Percentiles rank a stretch among this genome's conserved stretches.
phyloP scores from a whole-genome alignment of 176 grass and related monocot genomes.

The Saccharum officinarum region DNA sequence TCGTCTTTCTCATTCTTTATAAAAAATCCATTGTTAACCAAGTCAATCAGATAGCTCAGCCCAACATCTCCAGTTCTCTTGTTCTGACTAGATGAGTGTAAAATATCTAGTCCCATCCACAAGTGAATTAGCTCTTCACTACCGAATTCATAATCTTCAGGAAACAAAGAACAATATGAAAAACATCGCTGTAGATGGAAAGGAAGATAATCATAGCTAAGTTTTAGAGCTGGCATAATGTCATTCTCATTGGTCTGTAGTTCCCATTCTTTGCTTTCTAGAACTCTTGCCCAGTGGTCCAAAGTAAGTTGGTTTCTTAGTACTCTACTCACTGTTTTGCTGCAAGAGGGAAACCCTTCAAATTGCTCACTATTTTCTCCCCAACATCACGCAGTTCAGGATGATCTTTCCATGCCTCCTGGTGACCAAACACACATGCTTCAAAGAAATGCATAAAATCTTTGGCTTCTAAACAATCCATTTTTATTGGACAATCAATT shows the following conservation, averaged over 20 bases:
- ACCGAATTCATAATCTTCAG: neutral
- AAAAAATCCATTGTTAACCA: neutral
- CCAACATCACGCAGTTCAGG: neutral
- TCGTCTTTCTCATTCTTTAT: neutral
- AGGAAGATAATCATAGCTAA: constrained; percentile 28
- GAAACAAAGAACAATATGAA: constrained; percentile 24
- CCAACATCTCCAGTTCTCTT: neutral
- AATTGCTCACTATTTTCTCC: constrained; percentile 7
- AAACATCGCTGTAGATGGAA: neutral
- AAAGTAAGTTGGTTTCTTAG: neutral
- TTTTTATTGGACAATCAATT: neutral
- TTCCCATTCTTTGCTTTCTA: constrained; percentile 28
- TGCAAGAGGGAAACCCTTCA: constrained; percentile 18
- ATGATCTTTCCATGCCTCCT: neutral
- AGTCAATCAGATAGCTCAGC: neutral
- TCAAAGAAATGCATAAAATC: neutral
- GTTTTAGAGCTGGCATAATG: constrained; percentile 35
- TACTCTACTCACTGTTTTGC: constrained; percentile 25
- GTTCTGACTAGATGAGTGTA: neutral
- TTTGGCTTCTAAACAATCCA: neutral
- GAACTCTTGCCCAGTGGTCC: constrained; percentile 14
- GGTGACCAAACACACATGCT: neutral
- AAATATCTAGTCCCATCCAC: constrained; percentile 17
- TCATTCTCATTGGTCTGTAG: neutral
- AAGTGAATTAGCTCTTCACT: neutral